A percentile compares a stretch with the other conserved stretches of the same genome.
Evolutionary conservation across 495 filamentous ascomycete species (phyloP).

Genomic region (Usnea hakonensis): DNA sequence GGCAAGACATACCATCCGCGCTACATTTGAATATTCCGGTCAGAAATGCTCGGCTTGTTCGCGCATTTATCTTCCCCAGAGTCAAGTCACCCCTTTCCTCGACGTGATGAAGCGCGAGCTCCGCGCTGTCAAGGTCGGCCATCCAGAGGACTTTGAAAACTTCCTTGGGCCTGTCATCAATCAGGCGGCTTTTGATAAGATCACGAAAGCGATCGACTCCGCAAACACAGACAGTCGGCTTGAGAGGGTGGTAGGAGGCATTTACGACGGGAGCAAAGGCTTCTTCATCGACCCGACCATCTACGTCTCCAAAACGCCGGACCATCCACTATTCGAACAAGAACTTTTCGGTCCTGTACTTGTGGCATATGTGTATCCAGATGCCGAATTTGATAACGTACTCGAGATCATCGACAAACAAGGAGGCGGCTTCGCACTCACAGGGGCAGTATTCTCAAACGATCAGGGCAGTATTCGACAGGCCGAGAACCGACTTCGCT

Average conservation of each 20-base stretch:
- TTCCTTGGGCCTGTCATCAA: conserved; percentile 53
- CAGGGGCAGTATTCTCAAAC: conserved; percentile 67
- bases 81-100: conserved; percentile 52
- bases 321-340: conserved; percentile 51
- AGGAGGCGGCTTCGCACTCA: conserved; percentile 71
- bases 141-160: conserved; percentile 59
- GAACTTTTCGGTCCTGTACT: conserved; percentile 61
- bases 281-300: conserved; percentile 63
- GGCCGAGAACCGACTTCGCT: conserved; percentile 65
- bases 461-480: conserved; percentile 57
- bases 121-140: conserved; percentile 57
- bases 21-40: conserved; percentile 83
- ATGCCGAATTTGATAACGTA: conserved; percentile 41
- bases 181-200: conserved; percentile 46
- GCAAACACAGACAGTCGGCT: conserved; percentile 56
- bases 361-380: conserved; percentile 52
- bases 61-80: conserved; percentile 62
- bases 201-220: conserved; percentile 49
- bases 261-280: conserved; percentile 51
- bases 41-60: conserved; percentile 86
- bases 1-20: conserved; percentile 70
- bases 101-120: conserved; percentile 56
- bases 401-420: conserved; percentile 54
- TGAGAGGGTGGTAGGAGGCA: conserved; percentile 51
- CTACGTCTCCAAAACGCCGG: conserved; percentile 55